Evolutionary conservation across 2,329 filamentous ascomycete genomes (phyloP).

Genomic region (Fusarium sp.): DNA sequence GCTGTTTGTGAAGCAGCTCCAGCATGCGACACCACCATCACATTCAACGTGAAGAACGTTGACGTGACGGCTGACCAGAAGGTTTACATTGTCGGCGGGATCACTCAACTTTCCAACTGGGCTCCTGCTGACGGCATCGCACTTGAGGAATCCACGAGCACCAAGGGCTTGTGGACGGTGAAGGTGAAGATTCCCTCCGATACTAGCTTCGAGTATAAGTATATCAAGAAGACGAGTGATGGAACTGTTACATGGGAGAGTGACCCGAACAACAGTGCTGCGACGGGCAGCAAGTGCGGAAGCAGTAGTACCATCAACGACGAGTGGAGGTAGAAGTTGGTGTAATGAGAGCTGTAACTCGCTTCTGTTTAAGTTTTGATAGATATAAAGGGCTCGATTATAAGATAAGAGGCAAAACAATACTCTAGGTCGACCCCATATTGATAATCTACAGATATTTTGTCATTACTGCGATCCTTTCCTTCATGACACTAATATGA

Average conservation of each 20-base stretch:
- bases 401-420: neutral
- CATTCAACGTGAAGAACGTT: conserved; percentile 28
- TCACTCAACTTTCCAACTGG: conserved; percentile 52
- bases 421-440: neutral
- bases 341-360: rapidly evolving
- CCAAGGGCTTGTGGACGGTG: conserved; percentile 58
- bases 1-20: conserved; percentile 32
- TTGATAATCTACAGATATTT: neutral
- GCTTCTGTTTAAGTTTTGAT: too few relatives aligned
- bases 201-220: conserved; percentile 68
- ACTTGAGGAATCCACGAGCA: conserved; percentile 61
- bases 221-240: conserved; percentile 61
- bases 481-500: rapidly evolving
- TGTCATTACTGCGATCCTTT: neutral
- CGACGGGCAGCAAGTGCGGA: conserved; percentile 9
- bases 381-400: too few relatives aligned
- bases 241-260: conserved; percentile 67
- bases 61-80: conserved; percentile 23
- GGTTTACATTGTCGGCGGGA: conserved; percentile 40
- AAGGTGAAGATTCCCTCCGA: conserved; percentile 63
- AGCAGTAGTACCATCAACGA: conserved; percentile 9
- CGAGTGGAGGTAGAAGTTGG: conserved; percentile 10
- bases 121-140: conserved; percentile 55
- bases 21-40: conserved; percentile 38
- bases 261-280: conserved; percentile 53